phyloP scores from a whole-genome alignment of 2,329 filamentous ascomycete species.

The Paraconiothyrium brasiliense region DNA sequence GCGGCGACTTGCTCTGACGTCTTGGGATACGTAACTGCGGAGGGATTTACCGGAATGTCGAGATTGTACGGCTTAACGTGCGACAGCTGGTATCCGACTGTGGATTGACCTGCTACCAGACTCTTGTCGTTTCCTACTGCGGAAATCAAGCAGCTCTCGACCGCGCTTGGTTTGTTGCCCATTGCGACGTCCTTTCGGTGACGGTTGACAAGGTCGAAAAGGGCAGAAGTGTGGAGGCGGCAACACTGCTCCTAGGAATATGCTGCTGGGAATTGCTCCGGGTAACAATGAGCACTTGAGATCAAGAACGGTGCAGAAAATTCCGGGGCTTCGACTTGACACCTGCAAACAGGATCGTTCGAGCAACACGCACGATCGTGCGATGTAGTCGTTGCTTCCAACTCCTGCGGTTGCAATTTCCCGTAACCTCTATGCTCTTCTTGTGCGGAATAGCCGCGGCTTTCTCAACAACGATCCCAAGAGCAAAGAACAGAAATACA shows the following conservation, averaged over 20 bases:
- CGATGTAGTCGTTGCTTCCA: too few relatives aligned
- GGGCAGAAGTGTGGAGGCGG: neutral
- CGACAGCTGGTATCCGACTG: conserved; percentile 38
- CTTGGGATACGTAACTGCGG: conserved; percentile 66
- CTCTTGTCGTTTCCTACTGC: conserved; percentile 37
- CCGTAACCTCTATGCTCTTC: too few relatives aligned
- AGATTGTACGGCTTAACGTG: conserved; percentile 52
- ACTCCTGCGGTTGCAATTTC: too few relatives aligned
- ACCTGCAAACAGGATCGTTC: neutral
- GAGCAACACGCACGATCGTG: too few relatives aligned
- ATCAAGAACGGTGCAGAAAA: too few relatives aligned
- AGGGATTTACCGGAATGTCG: conserved; percentile 53
- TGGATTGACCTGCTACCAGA: conserved; percentile 34
- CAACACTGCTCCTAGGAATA: neutral
- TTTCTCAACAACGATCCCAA: too few relatives aligned
- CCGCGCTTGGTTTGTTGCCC: conserved; percentile 41
- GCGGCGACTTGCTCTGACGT: conserved; percentile 63
- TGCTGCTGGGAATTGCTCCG: neutral
- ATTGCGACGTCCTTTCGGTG: conserved; percentile 24
- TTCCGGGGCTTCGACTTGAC: too few relatives aligned
- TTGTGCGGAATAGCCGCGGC: too few relatives aligned
- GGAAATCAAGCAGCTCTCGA: conserved; percentile 40
- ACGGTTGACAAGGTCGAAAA: neutral
- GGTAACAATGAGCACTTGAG: neutral
- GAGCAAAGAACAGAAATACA: too few relatives aligned